phyloP scores from a whole-genome alignment of 2,329 filamentous ascomycete species.

The Aspergillus glaucus region DNA sequence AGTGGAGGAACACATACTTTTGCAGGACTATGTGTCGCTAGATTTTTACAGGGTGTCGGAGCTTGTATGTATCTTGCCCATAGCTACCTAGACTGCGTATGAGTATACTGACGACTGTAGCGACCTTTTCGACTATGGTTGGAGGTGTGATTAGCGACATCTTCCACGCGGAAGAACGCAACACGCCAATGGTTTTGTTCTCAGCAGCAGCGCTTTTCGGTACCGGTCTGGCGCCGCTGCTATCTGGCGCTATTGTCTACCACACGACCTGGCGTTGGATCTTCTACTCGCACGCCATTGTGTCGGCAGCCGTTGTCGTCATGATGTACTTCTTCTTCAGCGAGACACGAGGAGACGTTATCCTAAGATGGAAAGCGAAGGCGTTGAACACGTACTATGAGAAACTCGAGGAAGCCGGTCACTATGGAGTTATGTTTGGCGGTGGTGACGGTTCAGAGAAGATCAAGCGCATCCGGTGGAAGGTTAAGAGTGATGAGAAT shows the following conservation, averaged over 20 bases:
- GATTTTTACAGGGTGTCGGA: constrained; percentile 72
- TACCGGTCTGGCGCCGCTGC: constrained; percentile 70
- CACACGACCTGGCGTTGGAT: constrained; percentile 74
- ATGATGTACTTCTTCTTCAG: constrained; percentile 65
- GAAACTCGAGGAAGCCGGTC: constrained; percentile 60
- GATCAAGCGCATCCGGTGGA: constrained; percentile 63
- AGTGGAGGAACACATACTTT: constrained; percentile 66
- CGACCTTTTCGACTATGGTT: constrained; percentile 76
- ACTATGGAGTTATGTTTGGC: constrained; percentile 48
- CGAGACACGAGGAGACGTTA: constrained; percentile 74
- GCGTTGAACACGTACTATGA: constrained; percentile 75
- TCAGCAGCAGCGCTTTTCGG: constrained; percentile 72
- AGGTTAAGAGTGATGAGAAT: constrained; percentile 71
- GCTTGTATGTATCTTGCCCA: constrained; percentile 50
- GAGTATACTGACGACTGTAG: constrained; percentile 13
- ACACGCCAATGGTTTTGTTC: constrained; percentile 86
- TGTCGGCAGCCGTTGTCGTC: constrained; percentile 57
- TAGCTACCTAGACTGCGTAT: background rate
- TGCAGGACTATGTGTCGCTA: constrained; percentile 65
- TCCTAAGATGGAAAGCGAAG: constrained; percentile 69
- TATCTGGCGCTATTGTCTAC: constrained; percentile 63
- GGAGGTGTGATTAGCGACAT: constrained; percentile 88
- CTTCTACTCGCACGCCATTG: constrained; percentile 78
- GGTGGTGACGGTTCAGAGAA: constrained; percentile 20
- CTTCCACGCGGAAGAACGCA: constrained; percentile 70